phyloP scores from a whole-genome alignment of 1,139 yeast genomes.

The Saccharomyces hybrid region DNA sequence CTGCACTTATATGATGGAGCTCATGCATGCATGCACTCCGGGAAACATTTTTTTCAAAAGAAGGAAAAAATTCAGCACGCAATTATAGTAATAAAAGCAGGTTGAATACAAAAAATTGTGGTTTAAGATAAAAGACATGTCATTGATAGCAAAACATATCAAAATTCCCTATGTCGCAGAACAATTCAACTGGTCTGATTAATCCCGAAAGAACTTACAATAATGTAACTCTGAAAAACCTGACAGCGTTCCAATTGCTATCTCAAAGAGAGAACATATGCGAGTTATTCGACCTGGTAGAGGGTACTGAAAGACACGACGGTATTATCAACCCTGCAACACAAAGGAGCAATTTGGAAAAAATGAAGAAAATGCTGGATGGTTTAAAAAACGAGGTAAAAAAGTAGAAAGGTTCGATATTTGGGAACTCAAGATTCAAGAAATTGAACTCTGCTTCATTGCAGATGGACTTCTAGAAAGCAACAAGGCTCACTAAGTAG shows the following conservation, averaged over 20 bases:
- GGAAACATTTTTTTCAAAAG: too few species aligned
- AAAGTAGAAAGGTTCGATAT: too few species aligned
- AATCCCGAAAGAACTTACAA: conserved; percentile 6
- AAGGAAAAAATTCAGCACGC: too few species aligned
- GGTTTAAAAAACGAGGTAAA: conserved; percentile 5
- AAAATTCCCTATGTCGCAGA: background rate
- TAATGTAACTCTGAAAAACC: conserved; percentile 24
- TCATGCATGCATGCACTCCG: too few species aligned
- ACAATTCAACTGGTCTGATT: background rate
- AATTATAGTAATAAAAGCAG: too few species aligned
- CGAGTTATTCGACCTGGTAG: conserved; percentile 26
- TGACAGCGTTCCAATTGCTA: conserved; percentile 28
- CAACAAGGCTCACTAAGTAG: background rate
- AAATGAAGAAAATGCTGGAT: conserved; percentile 16
- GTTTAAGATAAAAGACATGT: too few species aligned
- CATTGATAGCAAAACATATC: too few species aligned
- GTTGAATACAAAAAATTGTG: too few species aligned
- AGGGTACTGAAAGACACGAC: conserved; percentile 19
- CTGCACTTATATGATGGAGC: too few species aligned
- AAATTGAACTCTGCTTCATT: too few species aligned
- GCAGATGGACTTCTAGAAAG: too few species aligned
- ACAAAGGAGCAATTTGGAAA: conserved; percentile 11
- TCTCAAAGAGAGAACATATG: conserved; percentile 26
- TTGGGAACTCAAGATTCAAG: too few species aligned
- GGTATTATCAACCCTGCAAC: conserved; percentile 13